Evolutionary conservation across 768 basidiomycete species (phyloP).

Genomic region (Trametes sanguinea): DNA sequence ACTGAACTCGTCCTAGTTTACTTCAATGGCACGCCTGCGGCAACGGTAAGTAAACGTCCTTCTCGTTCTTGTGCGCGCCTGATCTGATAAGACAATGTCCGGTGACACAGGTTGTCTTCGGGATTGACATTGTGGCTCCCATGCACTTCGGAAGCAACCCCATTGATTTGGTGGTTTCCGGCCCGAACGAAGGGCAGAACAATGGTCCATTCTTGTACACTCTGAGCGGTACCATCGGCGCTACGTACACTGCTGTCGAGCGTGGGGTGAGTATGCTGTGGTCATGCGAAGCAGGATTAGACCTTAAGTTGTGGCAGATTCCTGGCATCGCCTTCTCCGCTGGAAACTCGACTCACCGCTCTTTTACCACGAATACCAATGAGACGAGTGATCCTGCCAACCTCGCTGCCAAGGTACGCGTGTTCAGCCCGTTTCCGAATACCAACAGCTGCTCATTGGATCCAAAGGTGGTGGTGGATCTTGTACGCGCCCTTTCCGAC

Average conservation of each 20-base stretch:
- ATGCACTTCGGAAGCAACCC: constrained; percentile 27
- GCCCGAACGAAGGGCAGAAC: constrained; percentile 36
- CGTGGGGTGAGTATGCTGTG: constrained; percentile 26
- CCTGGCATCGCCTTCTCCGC: constrained; percentile 36
- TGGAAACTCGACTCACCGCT: constrained; percentile 33
- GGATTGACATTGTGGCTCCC: constrained; percentile 33
- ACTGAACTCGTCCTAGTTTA: constrained; percentile 26
- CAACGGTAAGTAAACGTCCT: constrained; percentile 21
- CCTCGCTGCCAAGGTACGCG: constrained; percentile 28
- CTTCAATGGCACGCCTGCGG: constrained; percentile 38
- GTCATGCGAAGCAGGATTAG: background rate
- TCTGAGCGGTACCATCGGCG: constrained; percentile 35
- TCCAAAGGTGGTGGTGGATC: constrained; percentile 23
- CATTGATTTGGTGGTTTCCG: constrained; percentile 35
- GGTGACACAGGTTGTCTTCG: constrained; percentile 28
- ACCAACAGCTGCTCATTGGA: background rate
- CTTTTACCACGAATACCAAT: constrained; percentile 33
- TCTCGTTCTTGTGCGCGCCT: background rate
- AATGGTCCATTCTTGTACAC: constrained; percentile 34
- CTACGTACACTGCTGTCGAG: constrained; percentile 32
- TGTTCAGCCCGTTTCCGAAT: background rate
- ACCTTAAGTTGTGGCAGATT: constrained; percentile 16
- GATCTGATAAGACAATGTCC: constrained; percentile 7
- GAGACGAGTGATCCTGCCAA: constrained; percentile 32
- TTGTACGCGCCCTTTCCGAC: constrained; percentile 32